A percentile compares a stretch with the other conserved stretches of the same genome.
These are phyloP conservation scores for Stagonosporopsis chrysanthemi DNA, from an alignment of 2,329 filamentous ascomycete genomes.

Conservation along the genomic window DNA sequence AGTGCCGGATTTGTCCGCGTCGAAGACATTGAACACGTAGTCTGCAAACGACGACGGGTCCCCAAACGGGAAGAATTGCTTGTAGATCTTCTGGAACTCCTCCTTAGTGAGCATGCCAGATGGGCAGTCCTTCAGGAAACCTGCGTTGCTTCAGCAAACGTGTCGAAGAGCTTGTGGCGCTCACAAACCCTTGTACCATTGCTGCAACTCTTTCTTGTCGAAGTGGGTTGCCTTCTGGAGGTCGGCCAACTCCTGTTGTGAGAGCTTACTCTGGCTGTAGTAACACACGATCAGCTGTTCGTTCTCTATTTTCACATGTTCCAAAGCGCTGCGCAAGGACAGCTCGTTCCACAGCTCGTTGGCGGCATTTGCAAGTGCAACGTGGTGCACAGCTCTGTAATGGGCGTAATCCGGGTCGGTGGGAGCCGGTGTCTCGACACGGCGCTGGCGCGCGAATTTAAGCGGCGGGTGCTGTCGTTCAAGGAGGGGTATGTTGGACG, in stretches of 20 bases:
- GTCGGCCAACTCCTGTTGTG: constrained; percentile 92
- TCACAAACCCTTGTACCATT: constrained; percentile 96
- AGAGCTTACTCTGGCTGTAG: constrained; percentile 94
- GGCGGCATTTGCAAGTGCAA: constrained; percentile 39
- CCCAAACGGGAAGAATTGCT: constrained; percentile 98
- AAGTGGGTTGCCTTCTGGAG: constrained; percentile 98
- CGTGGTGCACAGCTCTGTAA: constrained; percentile 33
- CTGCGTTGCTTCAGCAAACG: constrained; percentile 57
- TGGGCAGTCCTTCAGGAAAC: constrained; percentile 97
- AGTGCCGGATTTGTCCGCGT: constrained; percentile 94
- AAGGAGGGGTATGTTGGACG: constrained; percentile 34
- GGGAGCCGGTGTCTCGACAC: constrained; percentile 30
- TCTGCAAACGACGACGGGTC: constrained; percentile 97
- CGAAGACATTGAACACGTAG: constrained; percentile 99
- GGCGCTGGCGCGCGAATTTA: constrained; percentile 44
- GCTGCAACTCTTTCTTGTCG: constrained; percentile 98
- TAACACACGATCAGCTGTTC: constrained; percentile 45
- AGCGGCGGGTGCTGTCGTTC: constrained; percentile 33
- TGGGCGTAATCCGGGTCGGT: constrained; percentile 35
- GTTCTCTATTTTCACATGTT: constrained; percentile 34
- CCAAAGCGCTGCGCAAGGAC: constrained; percentile 29
- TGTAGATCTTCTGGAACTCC: constrained; percentile 99
- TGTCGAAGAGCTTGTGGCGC: background rate
- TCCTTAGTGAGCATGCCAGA: constrained; percentile 96
- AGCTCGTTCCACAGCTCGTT: constrained; percentile 36